phyloP scores from a whole-genome alignment of 208 protist species.

The Acanthamoeba triangularis region DNA sequence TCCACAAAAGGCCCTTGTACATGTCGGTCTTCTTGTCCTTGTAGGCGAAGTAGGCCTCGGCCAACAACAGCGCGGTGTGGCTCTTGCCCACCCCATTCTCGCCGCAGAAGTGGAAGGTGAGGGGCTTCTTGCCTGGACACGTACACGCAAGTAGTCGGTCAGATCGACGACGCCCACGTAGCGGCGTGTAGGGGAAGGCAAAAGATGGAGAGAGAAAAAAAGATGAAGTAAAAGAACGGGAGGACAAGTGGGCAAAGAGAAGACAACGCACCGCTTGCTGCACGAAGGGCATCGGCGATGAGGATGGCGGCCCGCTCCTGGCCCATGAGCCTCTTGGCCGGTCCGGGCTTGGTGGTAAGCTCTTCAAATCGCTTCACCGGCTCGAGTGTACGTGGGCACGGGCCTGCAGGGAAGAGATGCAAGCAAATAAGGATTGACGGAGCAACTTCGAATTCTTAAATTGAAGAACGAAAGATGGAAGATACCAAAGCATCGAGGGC shows the following conservation, averaged over 20 bases:
- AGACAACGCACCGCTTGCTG: not conserved
- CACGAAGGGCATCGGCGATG: not conserved
- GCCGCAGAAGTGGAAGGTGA: slow-evolving; percentile 60
- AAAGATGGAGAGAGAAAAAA: not conserved
- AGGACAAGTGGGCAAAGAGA: not conserved
- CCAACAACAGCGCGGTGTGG: slow-evolving; percentile 42
- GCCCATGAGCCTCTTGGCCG: not conserved
- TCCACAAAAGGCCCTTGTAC: slow-evolving; percentile 49
- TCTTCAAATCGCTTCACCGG: not conserved
- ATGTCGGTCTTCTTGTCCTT: slow-evolving; percentile 13
- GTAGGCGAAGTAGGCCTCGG: slow-evolving; percentile 47
- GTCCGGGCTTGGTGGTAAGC: not conserved
- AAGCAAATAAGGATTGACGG: not conserved
- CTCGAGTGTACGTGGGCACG: not conserved
- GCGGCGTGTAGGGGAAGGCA: not conserved
- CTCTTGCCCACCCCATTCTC: slow-evolving; percentile 59
- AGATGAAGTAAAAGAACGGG: not conserved
- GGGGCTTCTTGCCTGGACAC: not conserved
- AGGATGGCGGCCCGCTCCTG: slow-evolving; percentile 10
- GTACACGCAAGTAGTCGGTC: not conserved
- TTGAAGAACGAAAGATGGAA: not conserved
- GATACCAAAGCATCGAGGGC: slow-evolving; percentile 23
- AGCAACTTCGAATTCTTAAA: not conserved
- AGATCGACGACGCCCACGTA: not conserved
- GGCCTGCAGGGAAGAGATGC: not conserved